Evolutionary conservation across 345 rosid genomes (phyloP).

Genomic region (Populus ilicifolia): DNA sequence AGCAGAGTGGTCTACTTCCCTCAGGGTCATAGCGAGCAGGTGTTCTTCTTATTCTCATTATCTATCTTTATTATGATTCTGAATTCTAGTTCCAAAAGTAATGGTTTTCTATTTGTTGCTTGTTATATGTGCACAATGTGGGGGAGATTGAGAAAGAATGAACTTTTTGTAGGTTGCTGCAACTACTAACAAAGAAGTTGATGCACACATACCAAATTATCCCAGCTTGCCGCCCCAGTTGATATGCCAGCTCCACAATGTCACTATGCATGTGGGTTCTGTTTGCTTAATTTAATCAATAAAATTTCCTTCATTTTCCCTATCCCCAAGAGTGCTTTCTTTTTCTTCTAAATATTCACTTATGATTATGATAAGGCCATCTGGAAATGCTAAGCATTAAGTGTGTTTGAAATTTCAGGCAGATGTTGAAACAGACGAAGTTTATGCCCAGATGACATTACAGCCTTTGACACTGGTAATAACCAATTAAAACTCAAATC

Average conservation of each 20-base stretch:
- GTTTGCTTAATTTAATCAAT: not conserved
- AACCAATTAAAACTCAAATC: not conserved
- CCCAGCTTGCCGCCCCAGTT: constrained; percentile 31
- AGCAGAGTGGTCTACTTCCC: constrained; percentile 35
- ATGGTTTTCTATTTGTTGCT: not conserved
- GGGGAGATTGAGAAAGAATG: not conserved
- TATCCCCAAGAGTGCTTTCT: too few species aligned
- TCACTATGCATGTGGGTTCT: constrained; percentile 27
- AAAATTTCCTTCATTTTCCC: not conserved
- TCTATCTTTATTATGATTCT: not conserved
- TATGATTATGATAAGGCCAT: not conserved
- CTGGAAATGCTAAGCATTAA: not conserved
- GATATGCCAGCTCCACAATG: constrained; percentile 34
- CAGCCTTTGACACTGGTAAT: constrained; percentile 26
- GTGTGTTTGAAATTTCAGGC: constrained; percentile 21
- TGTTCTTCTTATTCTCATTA: not conserved
- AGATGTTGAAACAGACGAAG: constrained; percentile 32
- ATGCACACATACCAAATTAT: constrained; percentile 32
- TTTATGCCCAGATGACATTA: constrained; percentile 33
- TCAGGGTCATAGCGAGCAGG: constrained; percentile 39
- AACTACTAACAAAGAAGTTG: constrained; percentile 29
- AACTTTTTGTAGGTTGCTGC: constrained; percentile 25
- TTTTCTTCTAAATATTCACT: not conserved
- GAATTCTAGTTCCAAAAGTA: not conserved
- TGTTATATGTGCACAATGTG: not conserved